phyloP scores from a whole-genome alignment of 169 alveolate species.

The Eimeria maxima region DNA sequence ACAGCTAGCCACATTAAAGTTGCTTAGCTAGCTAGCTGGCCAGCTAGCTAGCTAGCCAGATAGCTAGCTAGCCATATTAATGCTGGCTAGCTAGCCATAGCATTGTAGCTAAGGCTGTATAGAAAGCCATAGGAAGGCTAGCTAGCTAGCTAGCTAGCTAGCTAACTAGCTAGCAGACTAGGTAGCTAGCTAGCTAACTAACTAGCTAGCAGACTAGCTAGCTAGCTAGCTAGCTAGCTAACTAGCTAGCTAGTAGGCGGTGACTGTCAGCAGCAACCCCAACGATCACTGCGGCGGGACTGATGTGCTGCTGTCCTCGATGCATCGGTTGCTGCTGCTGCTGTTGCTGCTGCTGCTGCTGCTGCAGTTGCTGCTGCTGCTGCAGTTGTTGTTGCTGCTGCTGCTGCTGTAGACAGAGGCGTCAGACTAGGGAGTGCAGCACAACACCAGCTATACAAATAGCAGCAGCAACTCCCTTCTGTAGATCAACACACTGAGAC shows the following conservation, averaged over 20 bases:
- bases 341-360: background rate
- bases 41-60: background rate
- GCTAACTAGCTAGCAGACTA: no score
- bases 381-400: background rate
- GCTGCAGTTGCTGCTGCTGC: background rate
- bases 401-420: background rate
- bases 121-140: no score
- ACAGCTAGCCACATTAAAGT: no score
- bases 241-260: no score
- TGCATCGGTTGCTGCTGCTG: background rate
- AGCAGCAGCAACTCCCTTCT: conserved; percentile 15
- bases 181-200: no score
- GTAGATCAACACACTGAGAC: conserved; percentile 11
- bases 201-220: no score
- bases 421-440: conserved; percentile 26
- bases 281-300: no score
- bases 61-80: background rate
- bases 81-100: background rate
- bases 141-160: no score
- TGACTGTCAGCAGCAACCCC: no score
- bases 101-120: no score
- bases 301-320: background rate
- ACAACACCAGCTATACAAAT: conserved; percentile 14
- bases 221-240: no score
- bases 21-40: background rate